Percentiles rank a stretch among this genome's conserved stretches.
phyloP scores from a whole-genome alignment of 129 eudicot species.

The Pseudognaphalium luteoalbum region DNA sequence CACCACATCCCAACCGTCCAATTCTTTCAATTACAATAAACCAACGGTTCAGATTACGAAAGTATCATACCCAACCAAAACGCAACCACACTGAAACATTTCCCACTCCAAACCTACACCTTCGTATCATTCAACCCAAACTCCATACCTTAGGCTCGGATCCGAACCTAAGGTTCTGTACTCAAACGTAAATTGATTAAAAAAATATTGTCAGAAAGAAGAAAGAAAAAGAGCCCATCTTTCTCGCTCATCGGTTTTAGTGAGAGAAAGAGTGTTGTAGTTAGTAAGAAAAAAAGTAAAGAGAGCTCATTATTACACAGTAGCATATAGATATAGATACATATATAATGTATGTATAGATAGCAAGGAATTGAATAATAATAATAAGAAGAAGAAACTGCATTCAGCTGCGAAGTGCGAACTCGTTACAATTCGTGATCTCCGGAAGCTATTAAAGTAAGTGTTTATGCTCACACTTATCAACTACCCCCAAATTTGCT shows the following conservation, averaged over 20 bases:
- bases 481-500: constrained; percentile 33
- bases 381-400: constrained; percentile 28
- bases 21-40: not conserved
- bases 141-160: constrained; percentile 4
- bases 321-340: not conserved
- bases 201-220: not conserved
- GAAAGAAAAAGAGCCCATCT: constrained; percentile 28
- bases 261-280: constrained; percentile 38
- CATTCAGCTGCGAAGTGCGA: constrained; percentile 24
- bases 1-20: not conserved
- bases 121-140: not conserved
- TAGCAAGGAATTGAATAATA: not conserved
- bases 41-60: constrained; percentile 21
- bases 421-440: constrained; percentile 1
- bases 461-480: constrained; percentile 24
- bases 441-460: constrained; percentile 21
- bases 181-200: constrained; percentile 8
- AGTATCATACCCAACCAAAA: not conserved
- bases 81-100: constrained; percentile 23
- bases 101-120: constrained; percentile 8
- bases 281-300: constrained; percentile 21
- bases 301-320: not conserved
- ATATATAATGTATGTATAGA: constrained; percentile 29
- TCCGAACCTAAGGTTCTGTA: constrained; percentile 1
- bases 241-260: constrained; percentile 37